Base-by-base conservation (phyloP, 306 rosid species). In the Hippophae rhamnoides region DNA sequence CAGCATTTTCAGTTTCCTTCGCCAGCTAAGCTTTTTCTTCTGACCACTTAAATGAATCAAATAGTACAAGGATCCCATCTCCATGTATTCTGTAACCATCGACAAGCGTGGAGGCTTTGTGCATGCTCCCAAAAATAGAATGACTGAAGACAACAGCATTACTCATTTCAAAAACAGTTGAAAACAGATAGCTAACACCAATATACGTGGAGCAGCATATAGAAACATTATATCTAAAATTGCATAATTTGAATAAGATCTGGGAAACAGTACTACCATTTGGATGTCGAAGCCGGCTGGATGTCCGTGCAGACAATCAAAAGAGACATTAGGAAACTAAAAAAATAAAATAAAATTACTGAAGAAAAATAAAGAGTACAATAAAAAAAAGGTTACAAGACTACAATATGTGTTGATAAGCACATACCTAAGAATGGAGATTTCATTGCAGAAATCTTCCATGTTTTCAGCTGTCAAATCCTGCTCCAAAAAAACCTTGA, bases 391-490 rank as follows among this genome's bases (percentile, higher is more conserved):
- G 38, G 38, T 4, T 4, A 31, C 38, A 31, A 4, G 38, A 31
- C 38, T 31, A 31, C 38, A 31, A 31, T 31, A 4, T 31, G 31
- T n/a, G 49, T 26, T 6, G 31, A 11, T 38, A 25, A 54, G 54
- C 43, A 60, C 60, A 66, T 70, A 93, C 99, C 99, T 84, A 68
- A 93, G 95, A 83, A 93, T 88, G 57, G 90, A 74, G 75, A 93
- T 93, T 76, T 93, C 99, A 63, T 93, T 93, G 74, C 99, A 88
- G 70, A 93, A 93, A 66, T 93, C 99, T 81, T 88, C 97, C 95
- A 93, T 80, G 79, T 93, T 93, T 78, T 93, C 99, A 60, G 85
- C 77, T 56, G 97, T 93, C 61, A 88, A 77, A 84, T 93, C 97
- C 77, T 93, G 99, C 81, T 88, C 99, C 25, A 93, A 82, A 67